These are phyloP conservation scores for Camelina neglecta DNA, from an alignment of 345 rosid genomes.

Conservation along the genomic window DNA sequence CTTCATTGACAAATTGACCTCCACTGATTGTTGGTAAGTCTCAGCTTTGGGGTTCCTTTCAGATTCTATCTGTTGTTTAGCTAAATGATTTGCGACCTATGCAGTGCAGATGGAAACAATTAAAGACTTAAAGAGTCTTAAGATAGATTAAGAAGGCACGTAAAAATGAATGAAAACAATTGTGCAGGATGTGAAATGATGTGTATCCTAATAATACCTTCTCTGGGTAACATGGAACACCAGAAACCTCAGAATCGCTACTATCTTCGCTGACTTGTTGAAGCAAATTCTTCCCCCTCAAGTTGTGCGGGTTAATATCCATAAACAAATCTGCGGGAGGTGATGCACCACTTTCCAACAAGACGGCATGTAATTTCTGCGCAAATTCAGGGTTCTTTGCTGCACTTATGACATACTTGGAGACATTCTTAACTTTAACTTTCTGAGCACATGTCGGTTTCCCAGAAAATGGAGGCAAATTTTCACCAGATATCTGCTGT, in stretches of 20 bases:
- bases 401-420: slow-evolving; percentile 84
- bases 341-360: slow-evolving; percentile 89
- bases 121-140: slow-evolving; percentile 24
- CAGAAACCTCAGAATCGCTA: slow-evolving; percentile 38
- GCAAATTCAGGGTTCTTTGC: slow-evolving; percentile 96
- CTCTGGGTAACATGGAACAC: slow-evolving; percentile 42
- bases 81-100: slow-evolving; percentile 40
- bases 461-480: slow-evolving; percentile 48
- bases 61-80: slow-evolving; percentile 51
- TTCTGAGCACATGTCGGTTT: slow-evolving; percentile 68
- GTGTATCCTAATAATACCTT: slow-evolving; percentile 43
- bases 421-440: slow-evolving; percentile 83
- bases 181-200: slow-evolving; percentile 34
- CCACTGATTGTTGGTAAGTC: slow-evolving; percentile 48
- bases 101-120: slow-evolving; percentile 37
- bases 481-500: slow-evolving; percentile 50
- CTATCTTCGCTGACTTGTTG: slow-evolving; percentile 46
- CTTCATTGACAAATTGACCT: slow-evolving; percentile 30
- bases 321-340: slow-evolving; percentile 85
- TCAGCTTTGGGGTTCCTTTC: slow-evolving; percentile 49
- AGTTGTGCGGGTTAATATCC: slow-evolving; percentile 58
- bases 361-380: slow-evolving; percentile 85
- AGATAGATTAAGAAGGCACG: background rate
- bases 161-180: slow-evolving; percentile 3
- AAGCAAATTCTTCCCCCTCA: slow-evolving; percentile 46